Percentiles rank a stretch among this genome's conserved stretches.
Evolutionary conservation across 2,329 filamentous ascomycete genomes (phyloP).

Genomic region (Colletotrichum tabaci): DNA sequence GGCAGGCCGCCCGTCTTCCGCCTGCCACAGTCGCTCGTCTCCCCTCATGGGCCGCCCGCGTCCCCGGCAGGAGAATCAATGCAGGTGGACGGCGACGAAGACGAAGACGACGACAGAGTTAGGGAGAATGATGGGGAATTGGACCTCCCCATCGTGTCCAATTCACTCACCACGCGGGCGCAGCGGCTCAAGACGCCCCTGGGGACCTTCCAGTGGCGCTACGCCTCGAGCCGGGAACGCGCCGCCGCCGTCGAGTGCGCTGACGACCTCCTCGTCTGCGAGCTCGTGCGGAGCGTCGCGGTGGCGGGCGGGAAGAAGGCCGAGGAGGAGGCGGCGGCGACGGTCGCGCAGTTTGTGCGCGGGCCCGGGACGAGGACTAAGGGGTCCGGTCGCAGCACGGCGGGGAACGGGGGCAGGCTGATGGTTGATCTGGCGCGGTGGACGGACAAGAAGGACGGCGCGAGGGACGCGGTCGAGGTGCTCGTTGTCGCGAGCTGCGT

Average conservation of each 20-base stretch:
- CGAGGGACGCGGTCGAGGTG: slow-evolving; percentile 60
- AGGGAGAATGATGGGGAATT: slow-evolving; percentile 42
- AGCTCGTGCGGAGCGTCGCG: slow-evolving; percentile 57
- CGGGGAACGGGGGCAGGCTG: slow-evolving; percentile 67
- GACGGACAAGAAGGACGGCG: slow-evolving; percentile 52
- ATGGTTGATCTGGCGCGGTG: slow-evolving; percentile 59
- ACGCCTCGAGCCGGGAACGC: slow-evolving; percentile 63
- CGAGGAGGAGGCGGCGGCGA: slow-evolving; percentile 44
- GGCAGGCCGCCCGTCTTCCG: slow-evolving; percentile 64
- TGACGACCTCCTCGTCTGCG: slow-evolving; percentile 66
- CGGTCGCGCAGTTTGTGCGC: slow-evolving; percentile 62
- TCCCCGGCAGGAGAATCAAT: slow-evolving; percentile 43
- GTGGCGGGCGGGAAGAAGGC: slow-evolving; percentile 33
- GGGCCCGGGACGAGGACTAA: slow-evolving; percentile 55
- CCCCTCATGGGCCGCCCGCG: slow-evolving; percentile 39
- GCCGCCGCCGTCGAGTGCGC: slow-evolving; percentile 56
- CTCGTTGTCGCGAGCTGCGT: slow-evolving; percentile 70
- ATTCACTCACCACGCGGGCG: slow-evolving; percentile 63
- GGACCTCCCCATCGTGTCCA: slow-evolving; percentile 48
- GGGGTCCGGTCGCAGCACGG: slow-evolving; percentile 55
- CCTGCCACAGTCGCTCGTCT: slow-evolving; percentile 41
- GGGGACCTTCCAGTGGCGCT: slow-evolving; percentile 70
- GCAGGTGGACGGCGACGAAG: slow-evolving; percentile 45
- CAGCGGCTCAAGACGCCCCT: slow-evolving; percentile 62
- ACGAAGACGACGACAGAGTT: slow-evolving; percentile 41